These are phyloP conservation scores for Chlamydomonas incerta DNA, from an alignment of 139 green algal genomes.

Conservation along the genomic window DNA sequence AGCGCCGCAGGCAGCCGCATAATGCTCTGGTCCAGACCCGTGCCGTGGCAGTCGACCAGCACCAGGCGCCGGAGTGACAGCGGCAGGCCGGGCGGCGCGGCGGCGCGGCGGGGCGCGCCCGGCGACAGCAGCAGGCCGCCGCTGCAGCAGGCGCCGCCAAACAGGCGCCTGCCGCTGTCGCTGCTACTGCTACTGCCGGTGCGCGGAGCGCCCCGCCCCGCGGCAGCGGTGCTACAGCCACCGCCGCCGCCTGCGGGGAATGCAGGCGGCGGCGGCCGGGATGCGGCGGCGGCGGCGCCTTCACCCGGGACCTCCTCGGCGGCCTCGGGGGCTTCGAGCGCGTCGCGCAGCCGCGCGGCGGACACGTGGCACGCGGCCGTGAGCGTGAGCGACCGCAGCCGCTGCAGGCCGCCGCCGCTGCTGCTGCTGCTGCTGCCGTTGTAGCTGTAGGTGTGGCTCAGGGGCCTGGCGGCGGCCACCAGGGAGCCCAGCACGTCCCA, in stretches of 20 bases:
- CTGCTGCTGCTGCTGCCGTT: not conserved
- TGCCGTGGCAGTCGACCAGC: not conserved
- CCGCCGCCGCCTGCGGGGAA: not conserved
- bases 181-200: not conserved
- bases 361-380: not conserved
- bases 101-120: no score
- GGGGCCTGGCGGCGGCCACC: not conserved
- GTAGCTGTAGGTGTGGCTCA: not conserved
- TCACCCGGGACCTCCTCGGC: no score
- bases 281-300: no score
- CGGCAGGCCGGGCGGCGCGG: not conserved
- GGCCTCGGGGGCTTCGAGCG: no score
- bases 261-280: no score
- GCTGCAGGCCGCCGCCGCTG: not conserved
- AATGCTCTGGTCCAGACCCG: not conserved
- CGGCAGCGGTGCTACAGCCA: not conserved
- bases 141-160: not conserved
- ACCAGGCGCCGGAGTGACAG: not conserved
- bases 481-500: slow-evolving; percentile 28
- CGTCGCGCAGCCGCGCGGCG: not conserved
- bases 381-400: not conserved
- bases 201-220: no score
- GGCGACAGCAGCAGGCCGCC: no score
- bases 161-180: not conserved
- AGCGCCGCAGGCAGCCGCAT: not conserved